A percentile compares a stretch with the other conserved stretches of the same genome.
These are phyloP conservation scores for Teunomyces stri DNA, from an alignment of 805 yeast species.

Conservation along the genomic window DNA sequence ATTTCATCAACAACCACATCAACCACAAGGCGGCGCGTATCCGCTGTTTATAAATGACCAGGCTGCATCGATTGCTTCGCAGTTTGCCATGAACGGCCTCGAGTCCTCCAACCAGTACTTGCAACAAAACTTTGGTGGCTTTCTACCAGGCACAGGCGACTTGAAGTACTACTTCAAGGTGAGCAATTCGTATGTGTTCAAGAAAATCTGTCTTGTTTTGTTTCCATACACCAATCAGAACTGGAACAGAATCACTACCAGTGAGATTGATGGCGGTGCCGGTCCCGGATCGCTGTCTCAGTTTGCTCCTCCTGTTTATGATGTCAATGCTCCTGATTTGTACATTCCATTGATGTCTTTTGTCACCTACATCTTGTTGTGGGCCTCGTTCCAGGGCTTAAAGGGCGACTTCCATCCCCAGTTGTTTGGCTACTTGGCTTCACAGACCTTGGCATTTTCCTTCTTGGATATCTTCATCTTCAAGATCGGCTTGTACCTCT, in stretches of 20 bases:
- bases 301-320: constrained; percentile 78
- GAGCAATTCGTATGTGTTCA: constrained; percentile 79
- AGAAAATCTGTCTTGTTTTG: constrained; percentile 67
- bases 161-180: constrained; percentile 89
- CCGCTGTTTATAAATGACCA: constrained; percentile 68
- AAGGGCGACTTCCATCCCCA: constrained; percentile 92
- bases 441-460: constrained; percentile 82
- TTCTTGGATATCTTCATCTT: constrained; percentile 72
- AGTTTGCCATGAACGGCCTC: constrained; percentile 82
- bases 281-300: constrained; percentile 20
- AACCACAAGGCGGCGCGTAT: constrained; percentile 16
- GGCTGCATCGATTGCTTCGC: constrained; percentile 79
- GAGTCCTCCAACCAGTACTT: constrained; percentile 76
- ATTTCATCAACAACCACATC: constrained; percentile 5
- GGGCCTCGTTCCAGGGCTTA: constrained; percentile 83
- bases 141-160: constrained; percentile 50
- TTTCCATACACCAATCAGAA: constrained; percentile 84
- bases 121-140: constrained; percentile 63
- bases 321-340: constrained; percentile 92
- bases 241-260: constrained; percentile 62
- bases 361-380: constrained; percentile 77
- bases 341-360: constrained; percentile 94
- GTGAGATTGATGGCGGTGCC: constrained; percentile 29
- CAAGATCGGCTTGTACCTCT: constrained; percentile 77
- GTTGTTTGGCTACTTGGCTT: constrained; percentile 79